Base-by-base conservation (phyloP, 805 yeast species). In the Schizosaccharomyces lindneri region DNA sequence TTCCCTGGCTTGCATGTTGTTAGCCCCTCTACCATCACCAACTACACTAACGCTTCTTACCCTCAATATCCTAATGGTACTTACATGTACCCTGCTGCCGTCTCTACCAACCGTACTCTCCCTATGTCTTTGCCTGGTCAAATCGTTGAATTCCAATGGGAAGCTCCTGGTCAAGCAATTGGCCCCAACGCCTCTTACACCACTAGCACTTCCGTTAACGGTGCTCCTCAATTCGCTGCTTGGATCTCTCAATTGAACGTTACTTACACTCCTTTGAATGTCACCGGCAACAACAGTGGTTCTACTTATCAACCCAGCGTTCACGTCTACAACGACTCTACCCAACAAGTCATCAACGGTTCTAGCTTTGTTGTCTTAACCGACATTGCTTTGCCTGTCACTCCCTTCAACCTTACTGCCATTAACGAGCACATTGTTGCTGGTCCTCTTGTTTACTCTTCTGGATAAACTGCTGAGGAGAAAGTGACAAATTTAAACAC, bases 181-280 rank as follows among this genome's bases (percentile, higher is more conserved):
- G 64, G 64, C 15, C 63, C 63, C 41, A 62, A 62, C 59, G n/a
- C 19, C 24, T 55, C 59, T 27, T 62, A 62, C 55, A 51, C 24
- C 48, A 62, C 64, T 43, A 32, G 24, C 11, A 31, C 61, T 21
- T 11, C 51, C 21, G 64, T 63, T 7, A 36, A 36, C 15, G 61
- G 61, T 21, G n/a, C 24, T 19, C 64, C 64, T 19, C 43, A 39
- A 24, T 62, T 19, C 32, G 64, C 64, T 15, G 64, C 64, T 15
- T 62, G 64, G 64, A 62, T 62, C 43, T 55, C 61, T 27, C 64
- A 62, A 43, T 13, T 62, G 43, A 62, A 62, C 61, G 43, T 48
- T 31, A 62, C 64, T 31, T 62, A 62, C 61, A 61, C 64, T 6
- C 61, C 43, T 4, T 36, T 62, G 17, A 43, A 61, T 39, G 27